These are phyloP conservation scores for Cylindrotheca fusiformis DNA, from an alignment of 108 stramenopile genomes.

Conservation along the genomic window DNA sequence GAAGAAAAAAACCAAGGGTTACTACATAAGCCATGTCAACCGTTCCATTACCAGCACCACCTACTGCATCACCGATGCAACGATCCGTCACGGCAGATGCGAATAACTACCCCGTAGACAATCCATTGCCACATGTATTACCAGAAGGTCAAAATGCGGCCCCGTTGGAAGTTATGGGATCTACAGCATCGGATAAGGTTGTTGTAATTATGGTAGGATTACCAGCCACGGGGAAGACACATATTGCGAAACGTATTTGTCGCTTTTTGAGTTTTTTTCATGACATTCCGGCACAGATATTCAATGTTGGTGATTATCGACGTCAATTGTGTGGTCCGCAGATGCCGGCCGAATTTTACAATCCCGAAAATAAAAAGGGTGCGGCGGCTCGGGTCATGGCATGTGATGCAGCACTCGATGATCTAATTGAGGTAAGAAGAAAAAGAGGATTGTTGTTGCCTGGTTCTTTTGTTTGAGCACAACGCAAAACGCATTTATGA, in stretches of 20 bases:
- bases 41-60: no score
- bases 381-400: constrained; percentile 56
- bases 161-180: constrained; percentile 85
- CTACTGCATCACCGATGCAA: no score
- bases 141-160: constrained; percentile 89
- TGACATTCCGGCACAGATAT: constrained; percentile 85
- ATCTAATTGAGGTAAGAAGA: constrained; percentile 55
- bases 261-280: constrained; percentile 92
- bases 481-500: not conserved
- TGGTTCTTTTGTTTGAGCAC: no score
- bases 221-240: constrained; percentile 97
- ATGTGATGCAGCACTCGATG: constrained; percentile 85
- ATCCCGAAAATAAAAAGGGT: constrained; percentile 81
- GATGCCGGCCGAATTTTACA: constrained; percentile 87
- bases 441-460: not conserved
- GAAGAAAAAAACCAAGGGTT: no score
- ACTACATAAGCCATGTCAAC: no score
- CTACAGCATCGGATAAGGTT: constrained; percentile 83
- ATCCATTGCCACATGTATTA: constrained; percentile 81
- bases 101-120: constrained; percentile 47
- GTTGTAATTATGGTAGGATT: constrained; percentile 96
- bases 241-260: constrained; percentile 92
- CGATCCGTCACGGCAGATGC: not conserved
- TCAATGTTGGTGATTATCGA: constrained; percentile 95
- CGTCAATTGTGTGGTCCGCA: constrained; percentile 79